Evolutionary conservation across 495 filamentous ascomycete species (phyloP).

Genomic region (Hypoxylon fuscum): DNA sequence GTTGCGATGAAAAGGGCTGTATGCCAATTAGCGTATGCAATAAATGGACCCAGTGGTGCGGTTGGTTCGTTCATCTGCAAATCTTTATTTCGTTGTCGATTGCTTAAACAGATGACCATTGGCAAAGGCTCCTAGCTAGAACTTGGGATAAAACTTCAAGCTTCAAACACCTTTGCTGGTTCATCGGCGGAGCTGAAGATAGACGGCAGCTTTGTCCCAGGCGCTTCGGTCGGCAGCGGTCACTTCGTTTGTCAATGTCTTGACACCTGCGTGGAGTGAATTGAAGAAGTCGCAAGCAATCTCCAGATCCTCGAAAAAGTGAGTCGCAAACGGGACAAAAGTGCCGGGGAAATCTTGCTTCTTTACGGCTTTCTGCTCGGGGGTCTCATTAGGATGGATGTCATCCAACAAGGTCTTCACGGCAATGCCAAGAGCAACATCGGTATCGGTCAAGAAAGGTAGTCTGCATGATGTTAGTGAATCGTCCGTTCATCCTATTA

Average conservation of each 20-base stretch:
- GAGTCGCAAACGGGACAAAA: constrained; percentile 76
- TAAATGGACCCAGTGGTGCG: not conserved
- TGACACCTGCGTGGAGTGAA: constrained; percentile 76
- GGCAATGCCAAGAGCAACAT: constrained; percentile 87
- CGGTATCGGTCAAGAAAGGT: constrained; percentile 84
- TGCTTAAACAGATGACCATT: not conserved
- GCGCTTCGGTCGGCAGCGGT: constrained; percentile 62
- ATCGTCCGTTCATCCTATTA: not conserved
- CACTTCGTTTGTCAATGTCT: constrained; percentile 68
- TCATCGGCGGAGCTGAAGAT: constrained; percentile 57
- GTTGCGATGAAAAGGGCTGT: not conserved
- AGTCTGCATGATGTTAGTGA: constrained; percentile 67
- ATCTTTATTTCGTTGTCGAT: not conserved
- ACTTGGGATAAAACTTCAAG: not conserved
- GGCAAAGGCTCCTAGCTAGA: not conserved
- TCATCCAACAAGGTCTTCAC: constrained; percentile 95
- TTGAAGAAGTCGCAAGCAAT: constrained; percentile 85
- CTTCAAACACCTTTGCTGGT: not conserved
- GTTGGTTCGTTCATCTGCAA: constrained; percentile 4
- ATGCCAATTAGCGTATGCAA: constrained; percentile 25
- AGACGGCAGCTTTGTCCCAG: constrained; percentile 73
- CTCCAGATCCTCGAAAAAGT: constrained; percentile 79
- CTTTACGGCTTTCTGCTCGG: constrained; percentile 67
- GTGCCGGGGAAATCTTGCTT: constrained; percentile 66
- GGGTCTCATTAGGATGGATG: constrained; percentile 66